Evolutionary conservation across 2,329 filamentous ascomycete species (phyloP).

Genomic region (Endocalyx cinctus): DNA sequence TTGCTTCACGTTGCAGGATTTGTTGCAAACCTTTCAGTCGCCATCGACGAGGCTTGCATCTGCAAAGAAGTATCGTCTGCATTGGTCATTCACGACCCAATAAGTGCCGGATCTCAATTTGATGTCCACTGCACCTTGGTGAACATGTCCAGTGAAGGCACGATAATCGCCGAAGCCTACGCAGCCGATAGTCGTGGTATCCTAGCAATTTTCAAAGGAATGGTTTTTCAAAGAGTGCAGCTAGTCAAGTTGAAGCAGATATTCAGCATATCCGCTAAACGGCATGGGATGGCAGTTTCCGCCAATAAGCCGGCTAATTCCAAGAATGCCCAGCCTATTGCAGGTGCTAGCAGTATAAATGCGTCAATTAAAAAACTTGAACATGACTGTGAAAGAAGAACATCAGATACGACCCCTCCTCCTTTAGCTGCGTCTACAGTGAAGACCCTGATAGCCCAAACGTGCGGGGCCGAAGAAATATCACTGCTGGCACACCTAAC

Average conservation of each 20-base stretch:
- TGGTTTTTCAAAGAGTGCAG: constrained; percentile 4
- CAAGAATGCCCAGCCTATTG: no score
- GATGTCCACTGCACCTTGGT: constrained; percentile 8
- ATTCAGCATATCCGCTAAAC: constrained; percentile 2
- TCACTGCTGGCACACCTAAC: neutral
- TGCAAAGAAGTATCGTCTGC: constrained; percentile 9
- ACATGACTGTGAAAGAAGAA: no score
- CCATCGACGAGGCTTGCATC: constrained; percentile 8
- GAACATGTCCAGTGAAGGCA: constrained; percentile 1
- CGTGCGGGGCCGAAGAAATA: constrained; percentile 1
- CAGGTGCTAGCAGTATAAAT: no score
- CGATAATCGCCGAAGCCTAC: constrained; percentile 3
- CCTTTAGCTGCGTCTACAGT: no score
- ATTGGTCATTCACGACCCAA: constrained; percentile 3
- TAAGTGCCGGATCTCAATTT: constrained; percentile 1
- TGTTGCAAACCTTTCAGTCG: constrained; percentile 10
- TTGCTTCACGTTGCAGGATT: constrained; percentile 16
- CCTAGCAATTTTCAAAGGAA: constrained; percentile 4
- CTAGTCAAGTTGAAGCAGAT: constrained; percentile 1
- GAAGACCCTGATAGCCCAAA: constrained; percentile 3
- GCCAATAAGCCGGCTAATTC: no score
- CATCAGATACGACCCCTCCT: no score
- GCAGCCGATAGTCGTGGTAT: constrained; percentile 2
- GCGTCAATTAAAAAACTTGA: no score
- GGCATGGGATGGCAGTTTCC: no score